A percentile compares a stretch with the other conserved stretches of the same genome.
Evolutionary conservation across 2,329 filamentous ascomycete species (phyloP).

Genomic region (Diplodia intermedia): DNA sequence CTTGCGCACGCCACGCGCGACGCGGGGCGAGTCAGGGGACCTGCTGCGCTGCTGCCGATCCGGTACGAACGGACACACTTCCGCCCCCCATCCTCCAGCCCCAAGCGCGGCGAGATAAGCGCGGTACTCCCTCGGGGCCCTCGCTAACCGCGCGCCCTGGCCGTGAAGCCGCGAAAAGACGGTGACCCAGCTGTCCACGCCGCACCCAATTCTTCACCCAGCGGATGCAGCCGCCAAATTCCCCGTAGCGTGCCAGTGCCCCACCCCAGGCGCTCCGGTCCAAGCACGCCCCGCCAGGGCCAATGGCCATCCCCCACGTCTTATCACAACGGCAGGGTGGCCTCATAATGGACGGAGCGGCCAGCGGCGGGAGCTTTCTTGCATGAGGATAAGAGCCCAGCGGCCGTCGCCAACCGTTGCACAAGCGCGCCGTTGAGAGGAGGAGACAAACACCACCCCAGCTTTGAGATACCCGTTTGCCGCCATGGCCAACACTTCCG

Average conservation of each 20-base stretch:
- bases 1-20: neutral
- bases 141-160: neutral
- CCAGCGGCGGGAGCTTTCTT: neutral
- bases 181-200: slow-evolving; percentile 10
- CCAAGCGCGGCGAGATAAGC: neutral
- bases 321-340: slow-evolving; percentile 17
- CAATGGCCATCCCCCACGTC: slow-evolving; percentile 29
- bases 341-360: neutral
- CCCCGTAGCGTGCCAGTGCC: slow-evolving; percentile 14
- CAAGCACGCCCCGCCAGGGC: neutral
- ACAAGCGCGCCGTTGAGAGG: slow-evolving; percentile 5
- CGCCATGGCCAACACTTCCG: slow-evolving; percentile 18
- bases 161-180: neutral
- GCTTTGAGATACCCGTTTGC: slow-evolving; percentile 25
- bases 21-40: slow-evolving; percentile 2
- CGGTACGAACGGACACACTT: neutral
- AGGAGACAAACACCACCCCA: neutral
- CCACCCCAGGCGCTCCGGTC: neutral
- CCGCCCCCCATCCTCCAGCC: neutral
- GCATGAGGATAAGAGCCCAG: slow-evolving; percentile 7
- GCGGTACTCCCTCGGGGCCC: neutral
- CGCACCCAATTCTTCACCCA: neutral
- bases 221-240: slow-evolving; percentile 12
- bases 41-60: neutral
- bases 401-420: neutral